Evolutionary conservation across 2,329 filamentous ascomycete species (phyloP).

Genomic region (Xylaria sp.): DNA sequence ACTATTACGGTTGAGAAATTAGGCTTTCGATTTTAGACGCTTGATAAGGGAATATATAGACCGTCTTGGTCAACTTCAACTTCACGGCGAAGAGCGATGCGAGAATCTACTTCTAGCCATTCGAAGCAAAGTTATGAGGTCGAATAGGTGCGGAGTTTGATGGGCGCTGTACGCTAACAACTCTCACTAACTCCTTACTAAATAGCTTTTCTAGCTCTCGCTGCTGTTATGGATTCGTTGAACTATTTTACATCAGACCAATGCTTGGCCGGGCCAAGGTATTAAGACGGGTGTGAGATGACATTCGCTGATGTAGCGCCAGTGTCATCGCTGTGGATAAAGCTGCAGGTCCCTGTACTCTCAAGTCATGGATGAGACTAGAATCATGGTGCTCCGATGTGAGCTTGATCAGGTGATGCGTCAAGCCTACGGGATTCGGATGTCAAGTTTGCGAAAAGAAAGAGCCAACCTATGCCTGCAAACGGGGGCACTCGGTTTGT

Average conservation of each 20-base stretch:
- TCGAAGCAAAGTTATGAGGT: no score
- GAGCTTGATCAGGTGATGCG: not conserved
- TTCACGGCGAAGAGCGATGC: constrained; percentile 4
- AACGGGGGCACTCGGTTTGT: not conserved
- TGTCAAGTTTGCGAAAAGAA: not conserved
- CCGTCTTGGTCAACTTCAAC: not conserved
- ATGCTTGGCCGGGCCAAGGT: not conserved
- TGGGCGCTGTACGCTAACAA: not conserved
- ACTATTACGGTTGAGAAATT: not conserved
- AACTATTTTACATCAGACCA: no score
- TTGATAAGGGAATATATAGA: constrained; percentile 9
- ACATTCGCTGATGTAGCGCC: not conserved
- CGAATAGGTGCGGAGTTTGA: no score
- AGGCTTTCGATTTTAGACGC: constrained; percentile 6
- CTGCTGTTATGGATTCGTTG: not conserved
- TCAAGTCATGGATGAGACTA: not conserved
- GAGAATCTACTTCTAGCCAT: constrained; percentile 17
- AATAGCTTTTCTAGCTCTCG: not conserved
- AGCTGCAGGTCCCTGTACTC: not conserved
- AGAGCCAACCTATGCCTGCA: not conserved
- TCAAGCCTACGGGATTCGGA: not conserved
- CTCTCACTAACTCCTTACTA: not conserved
- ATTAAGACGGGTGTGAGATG: not conserved
- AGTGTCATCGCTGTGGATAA: no score
- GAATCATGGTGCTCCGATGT: not conserved